phyloP scores from a whole-genome alignment of 73 alveolate genomes.

The Vitrella brassicaformis region DNA sequence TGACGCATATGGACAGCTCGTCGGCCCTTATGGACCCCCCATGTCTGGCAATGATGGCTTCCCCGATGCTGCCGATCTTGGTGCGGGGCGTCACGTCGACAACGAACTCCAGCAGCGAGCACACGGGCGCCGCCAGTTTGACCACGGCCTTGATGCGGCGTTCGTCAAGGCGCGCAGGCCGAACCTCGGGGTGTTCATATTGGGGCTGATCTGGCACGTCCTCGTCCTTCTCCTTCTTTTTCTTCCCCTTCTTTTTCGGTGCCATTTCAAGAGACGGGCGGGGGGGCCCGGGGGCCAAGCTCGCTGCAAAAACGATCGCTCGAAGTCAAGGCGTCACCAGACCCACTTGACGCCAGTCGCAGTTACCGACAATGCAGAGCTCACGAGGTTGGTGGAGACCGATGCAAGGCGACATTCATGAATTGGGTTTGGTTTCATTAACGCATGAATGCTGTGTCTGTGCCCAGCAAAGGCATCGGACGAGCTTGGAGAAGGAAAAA shows the following conservation, averaged over 20 bases:
- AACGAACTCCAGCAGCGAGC: not conserved
- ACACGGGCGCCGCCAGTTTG: not conserved
- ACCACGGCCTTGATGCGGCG: not conserved
- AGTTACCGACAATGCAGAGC: too few relatives aligned
- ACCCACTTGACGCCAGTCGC: too few relatives aligned
- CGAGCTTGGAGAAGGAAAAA: too few relatives aligned
- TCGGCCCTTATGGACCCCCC: not conserved
- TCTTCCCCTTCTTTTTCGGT: not conserved
- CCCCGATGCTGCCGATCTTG: not conserved
- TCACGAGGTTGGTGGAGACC: too few relatives aligned
- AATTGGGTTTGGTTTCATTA: too few relatives aligned
- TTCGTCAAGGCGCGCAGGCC: not conserved
- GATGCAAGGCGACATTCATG: too few relatives aligned
- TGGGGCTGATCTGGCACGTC: not conserved
- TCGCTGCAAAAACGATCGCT: too few relatives aligned
- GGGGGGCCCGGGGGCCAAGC: too few relatives aligned
- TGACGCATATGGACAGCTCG: not conserved
- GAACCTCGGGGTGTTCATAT: not conserved
- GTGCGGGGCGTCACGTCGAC: not conserved
- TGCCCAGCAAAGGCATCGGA: too few relatives aligned
- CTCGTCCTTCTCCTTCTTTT: not conserved
- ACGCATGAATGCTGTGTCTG: too few relatives aligned
- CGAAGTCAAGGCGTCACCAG: too few relatives aligned
- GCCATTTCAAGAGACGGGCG: too few relatives aligned
- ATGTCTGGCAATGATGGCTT: not conserved